These are phyloP conservation scores for Colletotrichum higginsianum DNA, from an alignment of 2,329 filamentous ascomycete genomes.

Conservation along the genomic window DNA sequence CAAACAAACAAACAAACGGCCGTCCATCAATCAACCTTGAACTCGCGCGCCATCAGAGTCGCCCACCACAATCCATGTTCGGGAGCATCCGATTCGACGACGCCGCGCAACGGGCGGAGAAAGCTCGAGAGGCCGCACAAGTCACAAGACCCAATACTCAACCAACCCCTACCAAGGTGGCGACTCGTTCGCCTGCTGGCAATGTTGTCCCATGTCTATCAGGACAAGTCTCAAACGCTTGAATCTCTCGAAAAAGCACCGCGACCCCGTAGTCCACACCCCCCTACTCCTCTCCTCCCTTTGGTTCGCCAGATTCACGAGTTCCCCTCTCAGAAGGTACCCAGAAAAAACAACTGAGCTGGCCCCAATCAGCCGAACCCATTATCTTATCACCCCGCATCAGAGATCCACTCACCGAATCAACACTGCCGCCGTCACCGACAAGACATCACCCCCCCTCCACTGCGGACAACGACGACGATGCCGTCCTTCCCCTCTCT, in stretches of 20 bases:
- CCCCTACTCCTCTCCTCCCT: background rate
- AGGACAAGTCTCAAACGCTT: slow-evolving; percentile 10
- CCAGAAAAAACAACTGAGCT: slow-evolving; percentile 35
- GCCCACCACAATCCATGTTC: background rate
- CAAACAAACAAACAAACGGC: slow-evolving; percentile 36
- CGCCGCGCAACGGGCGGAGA: slow-evolving; percentile 7
- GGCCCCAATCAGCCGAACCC: slow-evolving; percentile 36
- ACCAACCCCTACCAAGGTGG: background rate
- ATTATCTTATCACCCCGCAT: slow-evolving; percentile 44
- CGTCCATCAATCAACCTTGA: background rate
- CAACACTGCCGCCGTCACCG: slow-evolving; percentile 21
- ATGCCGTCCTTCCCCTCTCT: background rate
- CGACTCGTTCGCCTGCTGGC: background rate
- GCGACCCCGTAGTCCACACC: background rate
- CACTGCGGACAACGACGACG: slow-evolving; percentile 23
- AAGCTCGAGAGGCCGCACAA: slow-evolving; percentile 2
- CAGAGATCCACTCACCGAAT: slow-evolving; percentile 33
- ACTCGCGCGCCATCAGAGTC: slow-evolving; percentile 17
- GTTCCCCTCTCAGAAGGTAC: background rate
- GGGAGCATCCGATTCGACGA: slow-evolving; percentile 37
- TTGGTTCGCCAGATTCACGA: slow-evolving; percentile 9
- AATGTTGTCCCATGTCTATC: background rate
- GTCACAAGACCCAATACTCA: background rate
- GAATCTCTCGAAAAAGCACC: background rate
- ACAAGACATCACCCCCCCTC: background rate